Percentiles rank a stretch among this genome's conserved stretches.
Conservation (phyloP, 371 early-diverging fungal species). For the Mortierella sp. region DNA sequence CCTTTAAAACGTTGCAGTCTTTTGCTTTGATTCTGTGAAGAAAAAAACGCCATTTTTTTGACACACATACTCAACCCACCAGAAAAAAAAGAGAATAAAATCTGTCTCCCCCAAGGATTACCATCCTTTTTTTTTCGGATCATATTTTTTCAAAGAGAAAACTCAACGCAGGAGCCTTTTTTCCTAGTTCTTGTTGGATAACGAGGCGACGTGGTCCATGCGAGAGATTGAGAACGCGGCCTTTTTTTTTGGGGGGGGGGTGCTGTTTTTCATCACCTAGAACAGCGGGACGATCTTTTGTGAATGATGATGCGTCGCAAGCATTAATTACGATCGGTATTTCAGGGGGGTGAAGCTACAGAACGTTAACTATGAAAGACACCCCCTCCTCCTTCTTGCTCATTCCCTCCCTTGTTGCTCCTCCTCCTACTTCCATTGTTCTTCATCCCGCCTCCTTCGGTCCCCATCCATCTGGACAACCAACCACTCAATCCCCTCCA, state of each 20-base stretch:
- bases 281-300: too few species aligned
- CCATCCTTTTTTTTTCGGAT: constrained; percentile 13
- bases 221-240: too few species aligned
- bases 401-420: too few species aligned
- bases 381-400: too few species aligned
- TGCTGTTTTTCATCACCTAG: too few species aligned
- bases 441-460: background rate
- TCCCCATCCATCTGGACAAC: background rate
- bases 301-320: too few species aligned
- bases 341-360: background rate
- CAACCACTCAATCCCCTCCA: background rate
- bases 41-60: background rate
- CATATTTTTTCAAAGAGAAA: background rate
- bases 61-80: background rate
- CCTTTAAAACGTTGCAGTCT: constrained; percentile 1
- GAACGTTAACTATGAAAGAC: too few species aligned
- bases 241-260: too few species aligned
- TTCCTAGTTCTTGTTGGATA: too few species aligned
- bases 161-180: background rate
- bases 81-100: constrained; percentile 15
- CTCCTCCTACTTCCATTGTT: background rate
- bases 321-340: too few species aligned
- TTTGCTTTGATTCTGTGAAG: constrained; percentile 1
- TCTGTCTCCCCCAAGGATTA: background rate
- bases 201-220: background rate